Conservation (phyloP, 2,329 filamentous ascomycete species). For the Paradendryphiella salina region DNA sequence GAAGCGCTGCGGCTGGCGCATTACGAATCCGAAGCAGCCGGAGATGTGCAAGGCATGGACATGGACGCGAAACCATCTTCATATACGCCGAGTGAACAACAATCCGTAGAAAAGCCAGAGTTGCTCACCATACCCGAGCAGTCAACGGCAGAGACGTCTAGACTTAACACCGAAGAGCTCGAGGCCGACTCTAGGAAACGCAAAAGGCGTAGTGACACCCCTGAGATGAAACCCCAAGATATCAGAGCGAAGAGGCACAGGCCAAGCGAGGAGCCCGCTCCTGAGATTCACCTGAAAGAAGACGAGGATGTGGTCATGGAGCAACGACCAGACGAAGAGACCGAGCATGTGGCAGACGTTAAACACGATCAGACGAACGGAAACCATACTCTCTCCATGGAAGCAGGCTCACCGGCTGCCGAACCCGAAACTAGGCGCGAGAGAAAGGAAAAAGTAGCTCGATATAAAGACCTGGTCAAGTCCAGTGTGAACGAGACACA, state of each 20-base stretch:
- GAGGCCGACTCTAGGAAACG: conserved; percentile 48
- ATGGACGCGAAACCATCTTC: conserved; percentile 24
- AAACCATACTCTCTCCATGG: conserved; percentile 1
- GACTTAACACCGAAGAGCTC: conserved; percentile 44
- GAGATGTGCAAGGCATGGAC: conserved; percentile 5
- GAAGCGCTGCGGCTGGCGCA: conserved; percentile 24
- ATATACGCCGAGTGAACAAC: conserved; percentile 31
- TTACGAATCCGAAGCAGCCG: conserved; percentile 5
- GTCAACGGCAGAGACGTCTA: conserved; percentile 38
- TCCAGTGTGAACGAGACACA: conserved; percentile 16
- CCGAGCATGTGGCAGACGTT: conserved; percentile 12
- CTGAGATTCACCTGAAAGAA: conserved; percentile 37
- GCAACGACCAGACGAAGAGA: conserved; percentile 28
- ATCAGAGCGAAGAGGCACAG: conserved; percentile 52
- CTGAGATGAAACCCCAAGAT: conserved; percentile 40
- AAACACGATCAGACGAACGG: conserved; percentile 8
- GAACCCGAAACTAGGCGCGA: conserved; percentile 17
- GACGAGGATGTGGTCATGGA: conserved; percentile 40
- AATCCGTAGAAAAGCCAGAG: conserved; percentile 40
- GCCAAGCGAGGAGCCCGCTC: conserved; percentile 40
- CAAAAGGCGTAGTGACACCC: conserved; percentile 49
- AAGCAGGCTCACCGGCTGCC: conserved; percentile 3
- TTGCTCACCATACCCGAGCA: conserved; percentile 30
- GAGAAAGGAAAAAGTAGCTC: conserved; percentile 39
- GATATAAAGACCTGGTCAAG: conserved; percentile 42